phyloP scores from a whole-genome alignment of 257 asterid genomes.

The Fraxinus quadrangulata region DNA sequence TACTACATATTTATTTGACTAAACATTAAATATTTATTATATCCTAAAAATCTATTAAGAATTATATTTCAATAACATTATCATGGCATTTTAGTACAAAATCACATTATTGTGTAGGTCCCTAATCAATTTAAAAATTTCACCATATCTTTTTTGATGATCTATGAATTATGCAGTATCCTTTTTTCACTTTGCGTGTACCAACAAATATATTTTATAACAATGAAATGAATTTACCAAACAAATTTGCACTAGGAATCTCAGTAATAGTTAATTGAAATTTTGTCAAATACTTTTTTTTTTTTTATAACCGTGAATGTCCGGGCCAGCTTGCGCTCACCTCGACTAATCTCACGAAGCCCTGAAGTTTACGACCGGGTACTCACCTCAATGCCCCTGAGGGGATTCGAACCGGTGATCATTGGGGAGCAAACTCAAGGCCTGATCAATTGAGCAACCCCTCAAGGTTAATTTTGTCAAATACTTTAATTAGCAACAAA shows the following conservation, averaged over 20 bases:
- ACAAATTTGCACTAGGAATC: neutral
- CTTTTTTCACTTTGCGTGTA: too few species aligned
- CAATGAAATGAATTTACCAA: neutral
- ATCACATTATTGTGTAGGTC: neutral
- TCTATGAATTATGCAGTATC: neutral
- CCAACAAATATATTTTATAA: neutral
- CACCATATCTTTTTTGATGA: neutral
- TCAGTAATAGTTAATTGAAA: neutral
- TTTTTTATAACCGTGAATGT: too few species aligned
- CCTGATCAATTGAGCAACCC: too few species aligned
- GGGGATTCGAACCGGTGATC: too few species aligned
- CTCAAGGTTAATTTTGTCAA: too few species aligned
- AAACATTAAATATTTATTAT: neutral
- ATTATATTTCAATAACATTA: too few species aligned
- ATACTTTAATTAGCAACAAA: too few species aligned
- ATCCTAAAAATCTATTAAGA: neutral
- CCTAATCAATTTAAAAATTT: neutral
- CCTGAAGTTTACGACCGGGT: too few species aligned
- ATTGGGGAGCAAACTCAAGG: too few species aligned
- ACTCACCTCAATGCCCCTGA: too few species aligned
- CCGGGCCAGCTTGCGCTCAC: too few species aligned
- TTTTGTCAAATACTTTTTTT: neutral
- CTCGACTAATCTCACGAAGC: too few species aligned
- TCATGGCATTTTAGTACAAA: neutral
- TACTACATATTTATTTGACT: neutral